These are phyloP conservation scores for Psilocybe sp. DNA, from an alignment of 768 basidiomycete genomes.

Conservation along the genomic window DNA sequence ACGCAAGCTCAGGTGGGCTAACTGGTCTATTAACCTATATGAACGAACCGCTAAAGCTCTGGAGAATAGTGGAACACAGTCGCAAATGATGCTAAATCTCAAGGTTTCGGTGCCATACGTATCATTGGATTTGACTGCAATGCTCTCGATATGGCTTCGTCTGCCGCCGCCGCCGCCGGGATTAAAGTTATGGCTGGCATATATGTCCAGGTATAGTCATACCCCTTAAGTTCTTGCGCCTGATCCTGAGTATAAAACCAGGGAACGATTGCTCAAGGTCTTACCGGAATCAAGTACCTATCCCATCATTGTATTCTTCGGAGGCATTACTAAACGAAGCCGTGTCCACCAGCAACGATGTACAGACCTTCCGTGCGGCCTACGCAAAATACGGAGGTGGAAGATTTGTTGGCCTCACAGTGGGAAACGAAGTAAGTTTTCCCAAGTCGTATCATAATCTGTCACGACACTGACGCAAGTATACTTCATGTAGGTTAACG, in stretches of 20 bases:
- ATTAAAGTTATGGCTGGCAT: slow-evolving; percentile 35
- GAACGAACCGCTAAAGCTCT: neutral
- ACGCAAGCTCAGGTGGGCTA: slow-evolving; percentile 32
- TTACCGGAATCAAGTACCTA: slow-evolving; percentile 10
- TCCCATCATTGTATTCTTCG: neutral
- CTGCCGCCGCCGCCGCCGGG: slow-evolving; percentile 30
- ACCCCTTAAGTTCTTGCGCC: neutral
- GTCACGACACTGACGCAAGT: neutral
- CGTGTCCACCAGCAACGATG: slow-evolving; percentile 28
- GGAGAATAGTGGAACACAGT: slow-evolving; percentile 32
- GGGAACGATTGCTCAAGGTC: slow-evolving; percentile 28
- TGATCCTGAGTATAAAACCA: slow-evolving; percentile 4
- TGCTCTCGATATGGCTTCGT: slow-evolving; percentile 33
- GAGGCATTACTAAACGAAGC: neutral
- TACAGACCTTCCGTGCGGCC: slow-evolving; percentile 33
- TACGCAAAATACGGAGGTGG: slow-evolving; percentile 31
- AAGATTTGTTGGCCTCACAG: slow-evolving; percentile 32
- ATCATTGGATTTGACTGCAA: slow-evolving; percentile 38
- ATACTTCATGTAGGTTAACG: slow-evolving; percentile 17
- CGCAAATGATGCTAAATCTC: slow-evolving; percentile 25
- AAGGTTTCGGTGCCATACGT: slow-evolving; percentile 33
- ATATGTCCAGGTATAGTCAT: slow-evolving; percentile 23
- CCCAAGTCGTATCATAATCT: neutral
- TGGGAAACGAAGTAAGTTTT: slow-evolving; percentile 35
- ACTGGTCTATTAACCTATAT: too few species aligned